These are phyloP conservation scores for Cucurbita pepo DNA, from an alignment of 306 rosid species.

Conservation along the genomic window DNA sequence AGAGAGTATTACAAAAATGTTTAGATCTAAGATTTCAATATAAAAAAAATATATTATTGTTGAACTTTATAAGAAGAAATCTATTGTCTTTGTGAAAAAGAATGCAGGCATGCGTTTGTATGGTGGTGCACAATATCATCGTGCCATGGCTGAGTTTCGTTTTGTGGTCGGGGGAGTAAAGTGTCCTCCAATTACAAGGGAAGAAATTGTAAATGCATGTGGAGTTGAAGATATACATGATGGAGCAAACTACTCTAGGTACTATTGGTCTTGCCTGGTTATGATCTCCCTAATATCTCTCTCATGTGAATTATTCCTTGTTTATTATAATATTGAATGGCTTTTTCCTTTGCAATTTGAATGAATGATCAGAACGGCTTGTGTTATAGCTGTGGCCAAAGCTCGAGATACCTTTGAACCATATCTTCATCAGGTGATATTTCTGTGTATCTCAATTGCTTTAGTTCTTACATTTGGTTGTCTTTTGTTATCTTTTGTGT, in stretches of 20 bases:
- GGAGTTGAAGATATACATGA: conserved; percentile 98
- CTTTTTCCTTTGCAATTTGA: background rate
- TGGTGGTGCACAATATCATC: conserved; percentile 98
- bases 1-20: background rate
- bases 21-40: background rate
- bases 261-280: background rate
- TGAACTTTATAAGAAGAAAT: background rate
- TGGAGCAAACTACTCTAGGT: conserved; percentile 98
- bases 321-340: background rate
- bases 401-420: conserved; percentile 97
- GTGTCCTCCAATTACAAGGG: conserved; percentile 94
- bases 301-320: background rate
- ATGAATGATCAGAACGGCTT: conserved; percentile 64
- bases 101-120: conserved; percentile 97
- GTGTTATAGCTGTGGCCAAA: conserved; percentile 95
- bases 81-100: conserved; percentile 23
- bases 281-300: background rate
- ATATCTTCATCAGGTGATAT: conserved; percentile 76
- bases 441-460: background rate
- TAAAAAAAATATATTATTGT: background rate
- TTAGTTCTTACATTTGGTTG: background rate
- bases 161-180: conserved; percentile 94
- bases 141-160: conserved; percentile 99
- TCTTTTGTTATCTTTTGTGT: background rate
- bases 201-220: conserved; percentile 94